Evolutionary conservation across 495 filamentous ascomycete species (phyloP).

Genomic region (Neurospora discreta): DNA sequence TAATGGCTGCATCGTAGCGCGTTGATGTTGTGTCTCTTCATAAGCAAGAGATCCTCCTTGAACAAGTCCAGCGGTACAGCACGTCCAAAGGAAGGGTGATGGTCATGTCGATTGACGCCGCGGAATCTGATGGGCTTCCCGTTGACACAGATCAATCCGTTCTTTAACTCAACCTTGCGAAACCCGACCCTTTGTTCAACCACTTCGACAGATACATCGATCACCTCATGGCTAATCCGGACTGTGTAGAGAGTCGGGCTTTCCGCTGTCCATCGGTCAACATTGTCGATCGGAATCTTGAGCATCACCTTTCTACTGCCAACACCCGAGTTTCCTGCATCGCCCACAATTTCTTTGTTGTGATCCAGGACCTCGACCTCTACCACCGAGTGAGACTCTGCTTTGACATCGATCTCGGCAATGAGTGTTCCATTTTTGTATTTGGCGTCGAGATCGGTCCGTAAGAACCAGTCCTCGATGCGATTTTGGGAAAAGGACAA

Average conservation of each 20-base stretch:
- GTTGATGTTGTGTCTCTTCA: conserved; percentile 60
- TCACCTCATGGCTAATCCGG: conserved; percentile 19
- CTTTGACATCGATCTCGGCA: conserved; percentile 30
- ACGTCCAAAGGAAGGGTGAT: conserved; percentile 47
- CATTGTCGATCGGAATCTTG: conserved; percentile 31
- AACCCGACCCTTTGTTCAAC: conserved; percentile 39
- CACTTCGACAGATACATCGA: not conserved
- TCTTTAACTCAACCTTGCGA: conserved; percentile 44
- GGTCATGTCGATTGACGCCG: conserved; percentile 55
- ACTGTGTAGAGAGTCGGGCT: conserved; percentile 48
- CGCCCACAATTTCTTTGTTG: conserved; percentile 7
- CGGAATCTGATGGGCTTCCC: conserved; percentile 43
- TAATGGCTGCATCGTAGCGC: conserved; percentile 53
- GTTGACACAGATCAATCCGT: conserved; percentile 48
- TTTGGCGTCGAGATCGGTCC: conserved; percentile 41
- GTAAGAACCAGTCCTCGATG: conserved; percentile 49
- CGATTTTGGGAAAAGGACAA: conserved; percentile 41
- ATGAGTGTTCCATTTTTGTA: conserved; percentile 45
- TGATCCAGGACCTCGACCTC: conserved; percentile 23
- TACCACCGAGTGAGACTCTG: conserved; percentile 18
- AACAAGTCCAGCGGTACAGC: conserved; percentile 49
- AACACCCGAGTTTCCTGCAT: not conserved
- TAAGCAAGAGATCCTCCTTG: conserved; percentile 45
- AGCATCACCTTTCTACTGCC: conserved; percentile 18
- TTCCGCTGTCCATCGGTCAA: conserved; percentile 56